Percentiles rank a stretch among this genome's conserved stretches.
These are phyloP conservation scores for Nicotiana otophora DNA, from an alignment of 257 asterid genomes.

Conservation along the genomic window DNA sequence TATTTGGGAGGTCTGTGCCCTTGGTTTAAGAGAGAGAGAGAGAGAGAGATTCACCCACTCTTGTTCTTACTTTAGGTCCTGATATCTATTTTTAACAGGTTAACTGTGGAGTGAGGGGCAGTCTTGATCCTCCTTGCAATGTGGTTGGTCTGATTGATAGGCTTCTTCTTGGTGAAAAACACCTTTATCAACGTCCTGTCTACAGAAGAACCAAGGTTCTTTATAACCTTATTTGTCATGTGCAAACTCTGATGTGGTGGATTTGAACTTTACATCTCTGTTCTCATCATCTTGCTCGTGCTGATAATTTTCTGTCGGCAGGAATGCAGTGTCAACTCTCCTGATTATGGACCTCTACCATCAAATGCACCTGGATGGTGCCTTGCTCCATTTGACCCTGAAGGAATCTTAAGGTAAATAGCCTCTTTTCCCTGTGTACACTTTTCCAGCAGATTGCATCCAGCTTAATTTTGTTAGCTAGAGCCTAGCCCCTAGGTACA, in stretches of 20 bases:
- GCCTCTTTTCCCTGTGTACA: background rate
- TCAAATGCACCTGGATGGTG: conserved; percentile 87
- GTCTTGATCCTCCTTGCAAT: conserved; percentile 89
- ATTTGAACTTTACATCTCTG: background rate
- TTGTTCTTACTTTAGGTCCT: background rate
- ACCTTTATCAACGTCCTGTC: conserved; percentile 82
- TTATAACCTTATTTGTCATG: conserved; percentile 1
- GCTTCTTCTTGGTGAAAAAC: conserved; percentile 65
- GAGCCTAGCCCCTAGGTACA: background rate
- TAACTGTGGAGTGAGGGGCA: conserved; percentile 70
- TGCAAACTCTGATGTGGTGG: conserved; percentile 9
- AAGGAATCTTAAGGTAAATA: conserved; percentile 76
- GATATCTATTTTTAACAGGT: conserved; percentile 43
- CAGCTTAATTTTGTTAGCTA: background rate
- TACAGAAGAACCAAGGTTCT: conserved; percentile 82
- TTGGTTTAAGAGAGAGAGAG: background rate
- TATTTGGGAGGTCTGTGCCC: background rate
- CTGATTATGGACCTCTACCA: conserved; percentile 86
- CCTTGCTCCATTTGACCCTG: conserved; percentile 92
- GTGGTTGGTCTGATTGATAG: conserved; percentile 86
- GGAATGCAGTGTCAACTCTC: conserved; percentile 89
- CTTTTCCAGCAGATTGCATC: background rate
- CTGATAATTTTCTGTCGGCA: conserved; percentile 18
- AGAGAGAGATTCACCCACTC: background rate
- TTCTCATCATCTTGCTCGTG: background rate